These are phyloP conservation scores for Kodamaea laetipori DNA, from an alignment of 805 yeast genomes.

Conservation along the genomic window DNA sequence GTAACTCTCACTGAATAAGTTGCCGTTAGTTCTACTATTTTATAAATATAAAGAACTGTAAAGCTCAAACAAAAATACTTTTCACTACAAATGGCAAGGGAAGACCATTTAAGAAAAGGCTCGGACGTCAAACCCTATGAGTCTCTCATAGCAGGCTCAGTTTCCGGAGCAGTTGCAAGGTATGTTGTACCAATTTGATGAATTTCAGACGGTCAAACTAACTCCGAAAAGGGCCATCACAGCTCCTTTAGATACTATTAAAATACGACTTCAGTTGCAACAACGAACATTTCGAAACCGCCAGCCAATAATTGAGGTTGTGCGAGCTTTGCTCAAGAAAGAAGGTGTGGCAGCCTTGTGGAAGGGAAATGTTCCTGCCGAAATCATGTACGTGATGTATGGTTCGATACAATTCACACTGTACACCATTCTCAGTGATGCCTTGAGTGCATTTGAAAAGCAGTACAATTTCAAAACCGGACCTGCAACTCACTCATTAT, in stretches of 20 bases:
- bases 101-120: slow-evolving; percentile 53
- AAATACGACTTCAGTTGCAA: slow-evolving; percentile 72
- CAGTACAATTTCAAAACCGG: slow-evolving; percentile 25
- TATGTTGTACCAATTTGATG: slow-evolving; percentile 22
- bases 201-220: slow-evolving; percentile 17
- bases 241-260: slow-evolving; percentile 80
- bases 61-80: slow-evolving; percentile 1
- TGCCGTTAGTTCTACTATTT: too few relatives aligned
- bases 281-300: slow-evolving; percentile 22
- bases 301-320: slow-evolving; percentile 23
- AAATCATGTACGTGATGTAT: slow-evolving; percentile 77
- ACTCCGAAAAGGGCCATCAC: slow-evolving; percentile 50
- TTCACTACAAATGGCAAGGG: slow-evolving; percentile 21
- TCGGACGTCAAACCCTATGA: slow-evolving; percentile 52
- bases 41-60: too few relatives aligned
- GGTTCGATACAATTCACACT: slow-evolving; percentile 85
- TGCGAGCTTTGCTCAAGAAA: slow-evolving; percentile 46
- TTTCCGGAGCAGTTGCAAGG: slow-evolving; percentile 61
- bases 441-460: slow-evolving; percentile 35
- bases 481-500: slow-evolving; percentile 44
- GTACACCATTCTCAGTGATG: slow-evolving; percentile 56
- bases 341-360: slow-evolving; percentile 84
- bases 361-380: slow-evolving; percentile 97
- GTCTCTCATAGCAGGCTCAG: slow-evolving; percentile 68
- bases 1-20: too few relatives aligned